Evolutionary conservation across 441 rosid species (phyloP), one percentile per base, ranked within the genome.

Genomic region (Metrosideros polymorpha): DNA sequence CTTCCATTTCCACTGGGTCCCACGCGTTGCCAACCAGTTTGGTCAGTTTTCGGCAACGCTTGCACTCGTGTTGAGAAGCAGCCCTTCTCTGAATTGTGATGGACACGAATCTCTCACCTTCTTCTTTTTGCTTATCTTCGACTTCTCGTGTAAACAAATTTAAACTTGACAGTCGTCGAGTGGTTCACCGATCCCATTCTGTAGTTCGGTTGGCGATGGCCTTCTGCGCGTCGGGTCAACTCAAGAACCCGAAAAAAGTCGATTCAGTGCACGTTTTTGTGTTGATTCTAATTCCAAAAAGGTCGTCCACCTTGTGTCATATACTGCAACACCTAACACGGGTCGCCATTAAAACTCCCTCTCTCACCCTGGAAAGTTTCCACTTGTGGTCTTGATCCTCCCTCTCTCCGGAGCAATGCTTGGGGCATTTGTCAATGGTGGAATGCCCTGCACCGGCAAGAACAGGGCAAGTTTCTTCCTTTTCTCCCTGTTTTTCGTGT

Each of bases 401-500:
- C 79, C 79, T 22, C 79, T 71, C 17, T 39, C 47, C 79, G 47
- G 79, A 71, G 9, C 79, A 39, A 71, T 71, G 79, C 3, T 3
- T 1, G 9, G 9, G 79, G n/a, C 79, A 22, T 71, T 39, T 22
- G 79, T 39, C 79, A 22, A 71, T 25, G 47, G n/a, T 35, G 79
- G n/a, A 71, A 71, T 39, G 47, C 47, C 79, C 17, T 39, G 39
- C n/a, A 71, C 79, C 79, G 79, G n/a, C 4, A 12, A 22, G 39
- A 39, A 22, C 47, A 71, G 79, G 22, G 47, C 79, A 39, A 35
- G 13, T 0, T 1, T 0, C 32, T 86, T 85, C 84, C 85, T 83
- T 66, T 86, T 85, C 75, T 82, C 79, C 15, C 85, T 88, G 50
- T 59, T 90, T 61, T 87, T 87, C 82, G 22, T 89, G 45, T 53